Evolutionary conservation across 2,329 filamentous ascomycete species (phyloP), one percentile per base, ranked within the genome.

Genomic region (Fusarium setosum): DNA sequence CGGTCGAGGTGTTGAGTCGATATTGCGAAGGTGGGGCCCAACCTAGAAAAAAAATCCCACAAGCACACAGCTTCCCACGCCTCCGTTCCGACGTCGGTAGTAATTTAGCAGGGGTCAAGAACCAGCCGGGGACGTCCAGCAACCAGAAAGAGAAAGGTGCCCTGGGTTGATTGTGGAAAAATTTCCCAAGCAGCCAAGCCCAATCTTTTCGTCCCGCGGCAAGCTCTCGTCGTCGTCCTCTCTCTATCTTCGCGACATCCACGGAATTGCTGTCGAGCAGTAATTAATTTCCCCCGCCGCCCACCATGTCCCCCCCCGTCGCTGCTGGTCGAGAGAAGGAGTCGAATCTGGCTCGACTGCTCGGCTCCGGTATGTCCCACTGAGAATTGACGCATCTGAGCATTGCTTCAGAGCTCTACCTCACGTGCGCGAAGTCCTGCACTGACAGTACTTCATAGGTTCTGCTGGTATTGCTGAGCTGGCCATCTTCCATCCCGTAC

Each of bases 401-500:
- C 15, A 53, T 52, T 55, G 41, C 42, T 21, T 49, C 32, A 12
- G 35, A 40, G 47, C 44, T 37, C 23, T 41, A 21, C 31, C 24
- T 20, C 34, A 52, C 17, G 42, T 7, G 35, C 21, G 13, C n/a
- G 31, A 31, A 37, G 34, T 4, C 15, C 47, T 26, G 10, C 56
- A 56, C 67, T 75, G 61, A 76, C 69, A 57, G 56, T 29, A 40
- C 26, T 35, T 26, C n/a, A 50, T 35, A 97, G 94, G 94, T 75
- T 93, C 90, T 76, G 94, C 94, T 76, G 94, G 94, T 84, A 95
- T 97, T 79, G 91, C 94, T 73, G 95, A 97, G 82, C 85, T 97
- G 75, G 89, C 93, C 75, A 89, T 97, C 79, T 97, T 97, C 85
- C 93, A 97, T 78, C 93, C 93, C 67, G 93, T 93, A 86, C 71